Conservation (phyloP, 768 basidiomycete species). For the Gymnopilus junonius region DNA sequence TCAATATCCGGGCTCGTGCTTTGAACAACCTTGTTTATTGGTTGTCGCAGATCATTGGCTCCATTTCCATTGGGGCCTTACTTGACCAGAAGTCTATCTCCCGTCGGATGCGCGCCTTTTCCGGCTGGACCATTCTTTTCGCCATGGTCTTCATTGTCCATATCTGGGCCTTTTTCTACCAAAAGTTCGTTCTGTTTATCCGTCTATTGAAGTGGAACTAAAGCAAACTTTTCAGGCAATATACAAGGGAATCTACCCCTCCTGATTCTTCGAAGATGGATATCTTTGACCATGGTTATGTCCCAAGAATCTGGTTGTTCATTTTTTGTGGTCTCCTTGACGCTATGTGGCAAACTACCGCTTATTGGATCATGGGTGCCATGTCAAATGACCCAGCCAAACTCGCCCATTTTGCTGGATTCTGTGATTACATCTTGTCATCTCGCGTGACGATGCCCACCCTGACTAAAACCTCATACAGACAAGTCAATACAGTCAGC, state of each 20-base stretch:
- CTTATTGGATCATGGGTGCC: constrained; percentile 84
- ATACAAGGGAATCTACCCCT: constrained; percentile 58
- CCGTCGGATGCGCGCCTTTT: constrained; percentile 73
- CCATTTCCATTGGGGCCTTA: constrained; percentile 68
- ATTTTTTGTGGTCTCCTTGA: constrained; percentile 79
- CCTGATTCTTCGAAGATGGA: constrained; percentile 52
- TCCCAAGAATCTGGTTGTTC: constrained; percentile 62
- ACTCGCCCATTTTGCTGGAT: constrained; percentile 80
- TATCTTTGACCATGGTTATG: constrained; percentile 58
- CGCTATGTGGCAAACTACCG: constrained; percentile 84
- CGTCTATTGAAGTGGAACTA: background rate
- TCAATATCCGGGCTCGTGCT: constrained; percentile 78
- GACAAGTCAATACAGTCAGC: constrained; percentile 73
- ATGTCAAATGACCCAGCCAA: constrained; percentile 85
- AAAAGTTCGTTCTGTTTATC: constrained; percentile 51
- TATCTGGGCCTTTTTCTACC: constrained; percentile 79
- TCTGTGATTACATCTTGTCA: constrained; percentile 56
- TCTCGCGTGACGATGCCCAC: background rate
- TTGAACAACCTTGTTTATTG: constrained; percentile 84
- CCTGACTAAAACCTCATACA: background rate
- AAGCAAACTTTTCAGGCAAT: constrained; percentile 41
- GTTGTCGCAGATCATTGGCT: constrained; percentile 78
- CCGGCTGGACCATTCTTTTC: constrained; percentile 67
- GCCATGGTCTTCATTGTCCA: constrained; percentile 70
- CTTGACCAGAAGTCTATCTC: constrained; percentile 60